Evolutionary conservation across 1,284 basidiomycete genomes (phyloP), one percentile per base, ranked within the genome.

Genomic region (Erythrobasidium hasegawianum): DNA sequence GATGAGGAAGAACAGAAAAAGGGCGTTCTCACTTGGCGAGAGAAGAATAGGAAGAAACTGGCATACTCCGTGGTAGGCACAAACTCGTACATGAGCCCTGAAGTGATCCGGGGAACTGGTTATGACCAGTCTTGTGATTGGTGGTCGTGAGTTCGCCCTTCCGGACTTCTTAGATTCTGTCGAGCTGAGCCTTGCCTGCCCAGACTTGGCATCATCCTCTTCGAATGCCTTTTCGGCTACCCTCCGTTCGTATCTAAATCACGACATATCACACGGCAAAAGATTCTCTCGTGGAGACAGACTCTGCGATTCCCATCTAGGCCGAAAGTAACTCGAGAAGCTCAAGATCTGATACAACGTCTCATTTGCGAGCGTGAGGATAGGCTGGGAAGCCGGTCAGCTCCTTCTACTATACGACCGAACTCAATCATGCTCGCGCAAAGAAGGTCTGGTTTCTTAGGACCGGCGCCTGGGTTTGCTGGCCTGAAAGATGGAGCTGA

Each of bases 61-160:
- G 94, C 94, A 47, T 96, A 97, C 79, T 95, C 92, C 66, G 88
- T 96, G 83, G 81, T 95, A 78, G 73, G 71, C 2, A 70, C 69
- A 22, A 75, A 74, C 67, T 75, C 74, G 71, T 73, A 77, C 87
- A 89, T 90, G 90, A 92, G 90, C 10, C 91, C 92, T 33, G 95
- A 97, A 77, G 94, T 97, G 45, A 90, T 98, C 72, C 85, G 92
- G 40, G 82, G 82, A 0, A 72, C 78, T 75, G 94, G 93, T 24
- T 97, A 97, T 78, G 87, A 89, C 54, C 94, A 90, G 78, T 89
- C 88, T 39, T 96, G 91, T 76, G 94, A 97, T 76, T 97, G 93
- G 93, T 97, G 95, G 94, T 92, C 89, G 76, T 82, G 26, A 27
- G 20, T 39, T 52, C 47, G 53, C 24, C 43, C 43, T n/a, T 18